These are phyloP conservation scores for Saccharum spontaneum DNA, from an alignment of 176 grass and related monocot species.

Conservation along the genomic window DNA sequence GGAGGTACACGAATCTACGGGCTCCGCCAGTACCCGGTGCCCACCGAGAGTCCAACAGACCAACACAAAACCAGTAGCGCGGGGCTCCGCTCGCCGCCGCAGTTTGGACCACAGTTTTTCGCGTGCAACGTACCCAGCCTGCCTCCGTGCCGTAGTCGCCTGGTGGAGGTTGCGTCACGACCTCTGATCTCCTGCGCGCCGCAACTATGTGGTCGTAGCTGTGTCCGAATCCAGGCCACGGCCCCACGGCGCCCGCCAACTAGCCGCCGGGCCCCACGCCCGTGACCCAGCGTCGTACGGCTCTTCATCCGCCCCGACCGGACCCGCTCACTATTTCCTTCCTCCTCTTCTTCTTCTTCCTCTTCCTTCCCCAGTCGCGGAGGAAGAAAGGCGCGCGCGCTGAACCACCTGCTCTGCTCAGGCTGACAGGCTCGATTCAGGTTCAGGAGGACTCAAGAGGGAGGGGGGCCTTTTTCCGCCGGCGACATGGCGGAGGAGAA, in stretches of 20 bases:
- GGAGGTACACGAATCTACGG: no score
- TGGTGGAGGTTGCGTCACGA: not conserved
- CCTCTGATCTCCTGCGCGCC: not conserved
- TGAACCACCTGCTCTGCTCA: no score
- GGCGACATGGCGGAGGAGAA: constrained; percentile 52
- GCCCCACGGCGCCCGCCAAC: no score
- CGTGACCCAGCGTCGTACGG: no score
- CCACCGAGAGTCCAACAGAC: no score
- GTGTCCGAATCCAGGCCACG: no score
- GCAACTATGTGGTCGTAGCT: not conserved
- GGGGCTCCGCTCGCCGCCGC: not conserved
- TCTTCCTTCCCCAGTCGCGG: not conserved
- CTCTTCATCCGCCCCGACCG: no score
- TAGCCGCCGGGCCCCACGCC: no score
- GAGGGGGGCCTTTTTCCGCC: not conserved
- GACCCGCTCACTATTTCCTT: no score
- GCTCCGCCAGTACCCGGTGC: no score
- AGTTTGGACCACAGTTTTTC: constrained; percentile 14
- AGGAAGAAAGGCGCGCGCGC: not conserved
- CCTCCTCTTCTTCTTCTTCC: not conserved
- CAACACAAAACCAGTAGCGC: no score
- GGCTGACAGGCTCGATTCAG: not conserved
- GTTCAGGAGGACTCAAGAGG: not conserved
- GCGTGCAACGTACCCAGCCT: not conserved
- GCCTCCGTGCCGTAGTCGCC: no score